Evolutionary conservation across 2,329 filamentous ascomycete genomes (phyloP), one percentile per base, ranked within the genome.

Genomic region (Diaporthe amygdali): DNA sequence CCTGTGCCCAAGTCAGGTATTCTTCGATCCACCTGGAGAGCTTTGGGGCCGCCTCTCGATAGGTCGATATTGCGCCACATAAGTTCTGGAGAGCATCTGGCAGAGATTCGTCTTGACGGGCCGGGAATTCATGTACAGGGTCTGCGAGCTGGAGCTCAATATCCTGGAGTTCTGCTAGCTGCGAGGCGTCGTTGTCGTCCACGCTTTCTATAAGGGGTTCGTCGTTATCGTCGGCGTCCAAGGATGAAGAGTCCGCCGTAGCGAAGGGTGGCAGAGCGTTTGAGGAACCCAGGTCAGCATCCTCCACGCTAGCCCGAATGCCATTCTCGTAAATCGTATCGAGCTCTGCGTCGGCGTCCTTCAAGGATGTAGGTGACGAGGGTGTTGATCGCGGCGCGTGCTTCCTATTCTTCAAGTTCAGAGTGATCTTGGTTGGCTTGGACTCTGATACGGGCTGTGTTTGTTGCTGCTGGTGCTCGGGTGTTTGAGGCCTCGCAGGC

Each of bases 371-470:
- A 4, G 87, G 82, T 4, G 83, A 85, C 27, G 85, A 84, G 22
- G 83, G 79, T 34, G 82, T 81, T 20, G 80, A 79, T 27, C 84
- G 82, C 59, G 82, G 79, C 52, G 79, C 77, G 20, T 82, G 82
- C 51, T 77, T 81, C 72, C 79, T 76, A 75, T 86, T 86, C 71
- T 89, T 87, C 61, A 91, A 81, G 76, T 91, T 91, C 68, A 91
- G 86, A 12, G 89, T 91, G 63, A 91, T 87, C 76, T 83, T 86
- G 78, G 87, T 91, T 3, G 89, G 89, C 44, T 86, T 84, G 46
- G 84, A 83, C 47, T 84, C 84, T 22, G 81, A 75, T 37, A 79
- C 73, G 55, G 79, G 78, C 64, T 81, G 78, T 49, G 78, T 75
- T 66, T 80, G 76, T 56, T 77, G 74, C 37, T 79, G 75, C 51